phyloP scores from a whole-genome alignment of 345 rosid genomes.

The Syzygium aqueum region DNA sequence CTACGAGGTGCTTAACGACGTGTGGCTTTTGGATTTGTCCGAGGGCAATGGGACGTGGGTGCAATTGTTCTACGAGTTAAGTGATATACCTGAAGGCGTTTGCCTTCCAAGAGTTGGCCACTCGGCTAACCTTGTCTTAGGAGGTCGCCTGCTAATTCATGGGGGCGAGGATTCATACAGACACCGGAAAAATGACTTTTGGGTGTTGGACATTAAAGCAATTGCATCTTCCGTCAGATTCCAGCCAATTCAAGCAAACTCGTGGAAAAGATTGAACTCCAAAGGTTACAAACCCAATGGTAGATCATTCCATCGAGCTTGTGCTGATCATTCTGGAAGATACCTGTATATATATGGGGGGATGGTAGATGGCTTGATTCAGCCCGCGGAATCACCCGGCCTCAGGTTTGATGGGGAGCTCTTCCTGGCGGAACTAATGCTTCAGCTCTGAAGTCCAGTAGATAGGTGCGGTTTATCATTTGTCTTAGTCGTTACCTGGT shows the following conservation, averaged over 20 bases:
- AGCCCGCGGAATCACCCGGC: constrained; percentile 43
- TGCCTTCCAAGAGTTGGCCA: constrained; percentile 93
- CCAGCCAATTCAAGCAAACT: constrained; percentile 19
- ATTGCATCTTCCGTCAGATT: constrained; percentile 22
- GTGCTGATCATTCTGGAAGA: constrained; percentile 59
- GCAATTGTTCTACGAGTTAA: constrained; percentile 45
- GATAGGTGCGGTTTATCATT: not conserved
- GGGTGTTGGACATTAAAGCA: constrained; percentile 60
- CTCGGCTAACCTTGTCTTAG: constrained; percentile 65
- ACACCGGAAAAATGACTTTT: constrained; percentile 77
- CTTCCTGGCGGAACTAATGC: constrained; percentile 56
- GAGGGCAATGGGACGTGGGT: constrained; percentile 45
- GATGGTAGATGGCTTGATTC: constrained; percentile 68
- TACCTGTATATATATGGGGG: constrained; percentile 76
- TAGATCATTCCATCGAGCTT: constrained; percentile 81
- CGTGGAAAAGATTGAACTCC: constrained; percentile 59
- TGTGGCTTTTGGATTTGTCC: constrained; percentile 64
- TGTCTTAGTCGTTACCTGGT: not conserved
- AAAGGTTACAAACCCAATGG: constrained; percentile 44
- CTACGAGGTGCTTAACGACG: constrained; percentile 75
- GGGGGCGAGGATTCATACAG: constrained; percentile 92
- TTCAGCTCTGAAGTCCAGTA: constrained; percentile 15
- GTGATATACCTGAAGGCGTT: constrained; percentile 38
- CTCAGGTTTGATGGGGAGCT: constrained; percentile 74
- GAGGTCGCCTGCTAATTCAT: constrained; percentile 64